Evolutionary conservation across 108 stramenopile genomes (phyloP), one percentile per base, ranked within the genome.

Genomic region (Aurantiochytrium sp.): DNA sequence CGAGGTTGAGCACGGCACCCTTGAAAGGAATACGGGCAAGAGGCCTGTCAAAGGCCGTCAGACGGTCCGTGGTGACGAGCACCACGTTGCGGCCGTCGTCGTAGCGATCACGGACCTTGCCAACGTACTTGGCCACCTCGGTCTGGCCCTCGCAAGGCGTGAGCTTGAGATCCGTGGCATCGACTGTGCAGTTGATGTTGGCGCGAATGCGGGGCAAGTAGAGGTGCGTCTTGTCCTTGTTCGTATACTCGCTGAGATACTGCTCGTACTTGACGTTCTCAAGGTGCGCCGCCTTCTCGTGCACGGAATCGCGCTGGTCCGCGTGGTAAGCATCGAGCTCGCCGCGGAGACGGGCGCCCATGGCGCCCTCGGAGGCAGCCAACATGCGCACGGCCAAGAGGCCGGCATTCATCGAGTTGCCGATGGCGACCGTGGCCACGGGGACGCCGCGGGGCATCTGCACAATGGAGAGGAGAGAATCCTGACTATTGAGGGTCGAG

Each of bases 391-490:
- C 97, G 35, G 99, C 98, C 87, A 99, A 91, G 49, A 99, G 90
- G 3, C 98, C 99, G 3, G 98, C 98, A 93, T 99, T 99, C 92
- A 92, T 96, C 49, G 97, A 97, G 93, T 98, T 99, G 29, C 98
- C 99, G 90, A 99, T 98, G n/a, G 97, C 99, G 5, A 99, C 98
- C n/a, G 99, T 99, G 8, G 99, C 99, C 49, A 98, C 98, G 16
- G 99, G 99, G 21, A 99, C 94, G 35, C 99, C 99, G 21, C 98
- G 91, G 8, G 99, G 99, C 98, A 99, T 99, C 93, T 99, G 99
- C 14, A 98, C 97, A 91, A 99, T 98, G 87, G 96, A 97, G 90
- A 97, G 94, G 44, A 99, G 91, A 18, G 97, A 98, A 89, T 99
- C 99, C 60, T 97, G 95, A 10, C 99, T 98, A 89, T 96, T 97